Base-by-base conservation (phyloP, 345 rosid genomes). In the Citrus maxima region DNA sequence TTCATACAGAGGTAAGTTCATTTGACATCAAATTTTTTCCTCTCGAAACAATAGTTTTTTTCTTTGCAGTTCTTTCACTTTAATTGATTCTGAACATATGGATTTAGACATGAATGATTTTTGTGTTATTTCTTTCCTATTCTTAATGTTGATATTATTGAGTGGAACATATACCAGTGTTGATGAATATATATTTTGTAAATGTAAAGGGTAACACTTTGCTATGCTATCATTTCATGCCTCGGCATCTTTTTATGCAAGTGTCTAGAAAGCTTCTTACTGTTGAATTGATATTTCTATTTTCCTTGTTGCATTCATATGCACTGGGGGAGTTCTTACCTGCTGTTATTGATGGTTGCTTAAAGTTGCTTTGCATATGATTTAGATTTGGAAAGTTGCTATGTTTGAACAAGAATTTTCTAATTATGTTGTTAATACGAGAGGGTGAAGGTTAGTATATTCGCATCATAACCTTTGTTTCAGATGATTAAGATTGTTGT, bases 1-100 rank as follows among this genome's bases (percentile, higher is more conserved):
- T 40, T 94, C 98, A 40, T 94, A 93, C 78, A 90, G 93, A 90
- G 97, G 99, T 91, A 67, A 73, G 80, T 67, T 80, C 25, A 13
- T 66, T 67, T 42, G 10, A 25, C 9, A 25, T 76, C 62, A 30
- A 19, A 2, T 5, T 27, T 22, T 30, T 30, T 49, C 18, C 21
- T 27, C 6, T 75, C 0, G 49, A 75, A 49, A 51, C 64, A 28
- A 6, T n/a, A 51, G 32, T 19, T n/a, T 6, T 69, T 69, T 46
- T 24, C 54, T 59, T 37, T n/a, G 62, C 27, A 51, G 35, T 46
- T 30, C 25, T 49, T 64, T 66, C 55, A 19, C 32, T 75, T 54
- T 13, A 66, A 35, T 55, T 34, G 21, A 19, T 61, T 62, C 42
- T 65, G 10, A 63, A 19, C 18, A 4, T 61, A 61, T 19, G 25